These are phyloP conservation scores for Gliomastix tumulicola DNA, from an alignment of 2,329 filamentous ascomycete genomes.

Conservation along the genomic window DNA sequence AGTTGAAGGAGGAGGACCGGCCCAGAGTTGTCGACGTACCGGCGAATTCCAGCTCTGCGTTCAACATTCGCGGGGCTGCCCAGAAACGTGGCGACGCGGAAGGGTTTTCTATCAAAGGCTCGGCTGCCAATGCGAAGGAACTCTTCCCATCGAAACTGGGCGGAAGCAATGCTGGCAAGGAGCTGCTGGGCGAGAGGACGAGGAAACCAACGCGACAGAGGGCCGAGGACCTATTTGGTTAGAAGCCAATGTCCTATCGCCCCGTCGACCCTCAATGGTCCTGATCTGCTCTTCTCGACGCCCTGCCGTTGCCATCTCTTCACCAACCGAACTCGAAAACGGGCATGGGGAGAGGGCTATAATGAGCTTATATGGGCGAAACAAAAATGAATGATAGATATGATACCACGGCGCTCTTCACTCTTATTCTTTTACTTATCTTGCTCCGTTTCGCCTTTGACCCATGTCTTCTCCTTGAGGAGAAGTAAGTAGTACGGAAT, in stretches of 20 bases:
- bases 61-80: constrained; percentile 56
- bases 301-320: too few relatives aligned
- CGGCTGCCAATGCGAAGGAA: constrained; percentile 55
- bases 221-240: constrained; percentile 69
- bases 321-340: too few relatives aligned
- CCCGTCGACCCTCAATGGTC: too few relatives aligned
- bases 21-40: constrained; percentile 54
- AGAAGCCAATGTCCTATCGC: too few relatives aligned
- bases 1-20: constrained; percentile 26
- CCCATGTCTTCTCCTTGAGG: too few relatives aligned
- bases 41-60: constrained; percentile 31
- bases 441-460: too few relatives aligned
- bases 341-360: too few relatives aligned
- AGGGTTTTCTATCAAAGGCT: constrained; percentile 62
- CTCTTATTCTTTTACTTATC: not conserved
- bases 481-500: too few relatives aligned
- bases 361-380: too few relatives aligned
- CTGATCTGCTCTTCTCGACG: too few relatives aligned
- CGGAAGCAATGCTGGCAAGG: constrained; percentile 51
- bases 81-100: constrained; percentile 33
- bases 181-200: constrained; percentile 56
- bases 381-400: too few relatives aligned
- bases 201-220: constrained; percentile 46
- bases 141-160: constrained; percentile 53
- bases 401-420: constrained; percentile 14